A percentile compares a stretch with the other conserved stretches of the same genome.
These are phyloP conservation scores for Cordyceps tenuipes DNA, from an alignment of 2,329 filamentous ascomycete species.

Conservation along the genomic window DNA sequence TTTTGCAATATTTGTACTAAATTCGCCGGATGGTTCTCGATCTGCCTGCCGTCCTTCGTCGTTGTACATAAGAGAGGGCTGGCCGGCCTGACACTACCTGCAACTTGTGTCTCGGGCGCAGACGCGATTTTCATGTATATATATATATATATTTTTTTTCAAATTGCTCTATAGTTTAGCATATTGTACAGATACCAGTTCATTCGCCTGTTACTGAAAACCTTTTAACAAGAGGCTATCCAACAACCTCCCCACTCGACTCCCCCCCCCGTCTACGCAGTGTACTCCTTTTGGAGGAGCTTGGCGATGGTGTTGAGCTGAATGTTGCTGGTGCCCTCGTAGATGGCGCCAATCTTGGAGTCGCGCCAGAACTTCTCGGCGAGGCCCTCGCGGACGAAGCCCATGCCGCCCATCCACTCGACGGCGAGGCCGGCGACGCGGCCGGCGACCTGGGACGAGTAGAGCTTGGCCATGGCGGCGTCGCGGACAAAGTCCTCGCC, in stretches of 20 bases:
- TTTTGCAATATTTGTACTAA: too few relatives aligned
- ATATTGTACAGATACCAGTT: constrained; percentile 1
- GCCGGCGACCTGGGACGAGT: constrained; percentile 84
- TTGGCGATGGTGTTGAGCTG: constrained; percentile 56
- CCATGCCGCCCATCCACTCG: constrained; percentile 99
- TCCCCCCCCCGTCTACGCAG: constrained; percentile 21
- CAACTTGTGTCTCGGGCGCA: too few relatives aligned
- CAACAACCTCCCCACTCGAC: background rate
- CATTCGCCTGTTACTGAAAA: background rate
- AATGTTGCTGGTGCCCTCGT: constrained; percentile 81
- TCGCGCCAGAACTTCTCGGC: constrained; percentile 98
- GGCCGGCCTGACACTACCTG: too few relatives aligned
- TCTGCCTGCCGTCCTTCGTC: too few relatives aligned
- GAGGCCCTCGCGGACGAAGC: constrained; percentile 90
- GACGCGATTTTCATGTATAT: too few relatives aligned
- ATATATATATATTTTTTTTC: background rate
- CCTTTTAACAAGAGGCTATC: background rate
- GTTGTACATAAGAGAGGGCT: too few relatives aligned
- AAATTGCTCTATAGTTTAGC: too few relatives aligned
- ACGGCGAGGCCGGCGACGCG: constrained; percentile 78
- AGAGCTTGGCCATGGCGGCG: constrained; percentile 97
- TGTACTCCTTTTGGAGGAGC: constrained; percentile 54
- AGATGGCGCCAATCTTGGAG: constrained; percentile 97
- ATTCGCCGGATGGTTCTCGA: too few relatives aligned
- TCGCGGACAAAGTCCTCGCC: constrained; percentile 92